Evolutionary conservation across 2,329 filamentous ascomycete genomes (phyloP).

Genomic region (Biscogniauxia mediterranea): DNA sequence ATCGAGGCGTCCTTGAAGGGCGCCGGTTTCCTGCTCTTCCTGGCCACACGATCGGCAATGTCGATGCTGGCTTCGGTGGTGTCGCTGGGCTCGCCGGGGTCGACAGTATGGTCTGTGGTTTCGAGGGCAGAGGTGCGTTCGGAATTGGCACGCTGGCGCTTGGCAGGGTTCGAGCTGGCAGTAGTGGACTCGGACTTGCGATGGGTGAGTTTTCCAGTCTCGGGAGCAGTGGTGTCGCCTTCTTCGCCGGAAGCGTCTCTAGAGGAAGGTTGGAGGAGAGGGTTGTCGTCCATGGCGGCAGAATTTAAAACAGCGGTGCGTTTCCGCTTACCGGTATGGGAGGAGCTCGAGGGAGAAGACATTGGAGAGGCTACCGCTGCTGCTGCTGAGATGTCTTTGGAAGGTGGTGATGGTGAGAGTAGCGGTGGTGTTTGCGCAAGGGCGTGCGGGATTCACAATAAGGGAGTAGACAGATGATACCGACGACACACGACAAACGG

Average conservation of each 20-base stretch:
- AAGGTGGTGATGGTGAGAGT: too few species aligned
- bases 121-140: slow-evolving; percentile 45
- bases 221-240: slow-evolving; percentile 68
- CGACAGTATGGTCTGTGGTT: slow-evolving; percentile 43
- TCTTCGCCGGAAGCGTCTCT: slow-evolving; percentile 83
- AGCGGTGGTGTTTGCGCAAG: not conserved
- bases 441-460: not conserved
- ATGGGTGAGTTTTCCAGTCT: slow-evolving; percentile 54
- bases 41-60: slow-evolving; percentile 60
- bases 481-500: not conserved
- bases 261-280: slow-evolving; percentile 67
- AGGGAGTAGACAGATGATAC: not conserved
- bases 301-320: slow-evolving; percentile 57
- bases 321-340: slow-evolving; percentile 73
- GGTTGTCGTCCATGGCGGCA: slow-evolving; percentile 53
- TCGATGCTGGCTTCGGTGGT: slow-evolving; percentile 67
- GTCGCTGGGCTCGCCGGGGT: slow-evolving; percentile 68
- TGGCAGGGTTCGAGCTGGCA: slow-evolving; percentile 59
- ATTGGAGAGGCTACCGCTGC: slow-evolving; percentile 37
- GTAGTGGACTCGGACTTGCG: slow-evolving; percentile 50
- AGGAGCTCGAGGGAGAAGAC: slow-evolving; percentile 58
- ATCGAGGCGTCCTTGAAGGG: slow-evolving; percentile 35
- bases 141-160: slow-evolving; percentile 73
- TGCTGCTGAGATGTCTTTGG: not conserved
- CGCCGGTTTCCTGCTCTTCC: slow-evolving; percentile 51